Evolutionary conservation across 768 basidiomycete species (phyloP).

Genomic region (Rhodotorula sphaerocarpa): DNA sequence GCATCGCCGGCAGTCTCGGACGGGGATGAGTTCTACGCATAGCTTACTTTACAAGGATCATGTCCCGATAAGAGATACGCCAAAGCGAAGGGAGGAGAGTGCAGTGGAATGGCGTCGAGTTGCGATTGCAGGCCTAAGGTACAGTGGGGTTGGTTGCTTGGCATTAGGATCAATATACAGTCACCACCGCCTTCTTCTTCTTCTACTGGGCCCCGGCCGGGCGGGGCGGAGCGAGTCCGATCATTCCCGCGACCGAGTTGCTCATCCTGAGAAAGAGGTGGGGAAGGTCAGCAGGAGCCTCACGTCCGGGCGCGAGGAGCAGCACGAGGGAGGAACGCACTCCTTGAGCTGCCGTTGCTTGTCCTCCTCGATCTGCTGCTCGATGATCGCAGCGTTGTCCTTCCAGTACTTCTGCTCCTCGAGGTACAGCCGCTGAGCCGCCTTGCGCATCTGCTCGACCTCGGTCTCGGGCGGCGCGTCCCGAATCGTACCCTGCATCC

Average conservation of each 20-base stretch:
- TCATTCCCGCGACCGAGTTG: slow-evolving; percentile 24
- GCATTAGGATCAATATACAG: no score
- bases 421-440: slow-evolving; percentile 52
- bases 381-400: slow-evolving; percentile 52
- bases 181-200: no score
- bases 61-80: no score
- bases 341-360: slow-evolving; percentile 46
- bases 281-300: background rate
- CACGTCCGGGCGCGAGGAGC: no score
- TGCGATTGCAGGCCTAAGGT: no score
- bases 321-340: slow-evolving; percentile 10
- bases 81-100: background rate
- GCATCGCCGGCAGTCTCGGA: no score
- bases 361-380: slow-evolving; percentile 52
- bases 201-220: background rate
- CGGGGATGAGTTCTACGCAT: no score
- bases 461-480: slow-evolving; percentile 36
- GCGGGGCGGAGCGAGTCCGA: slow-evolving; percentile 19
- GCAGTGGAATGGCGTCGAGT: background rate
- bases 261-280: slow-evolving; percentile 24
- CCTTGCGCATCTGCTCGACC: slow-evolving; percentile 39
- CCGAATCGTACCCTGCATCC: slow-evolving; percentile 14
- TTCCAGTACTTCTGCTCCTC: slow-evolving; percentile 54
- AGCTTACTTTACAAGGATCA: no score
- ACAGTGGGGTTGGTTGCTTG: no score